Base-by-base conservation (phyloP, 1,284 basidiomycete species). In the Ganoderma leucocontextum region DNA sequence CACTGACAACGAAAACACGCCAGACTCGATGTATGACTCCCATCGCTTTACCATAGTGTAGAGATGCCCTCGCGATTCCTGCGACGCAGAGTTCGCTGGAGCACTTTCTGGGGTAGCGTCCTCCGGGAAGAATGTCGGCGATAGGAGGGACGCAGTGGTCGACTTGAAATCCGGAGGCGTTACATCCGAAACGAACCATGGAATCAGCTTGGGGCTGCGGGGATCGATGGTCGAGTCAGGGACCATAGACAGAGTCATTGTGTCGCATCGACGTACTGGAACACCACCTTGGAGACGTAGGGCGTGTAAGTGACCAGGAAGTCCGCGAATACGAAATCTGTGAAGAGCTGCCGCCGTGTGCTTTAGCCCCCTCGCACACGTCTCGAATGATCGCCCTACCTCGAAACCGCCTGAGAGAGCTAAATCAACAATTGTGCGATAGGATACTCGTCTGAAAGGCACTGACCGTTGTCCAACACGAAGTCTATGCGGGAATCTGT, bases 181-280 rank as follows among this genome's bases (percentile, higher is more conserved):
- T 25, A 96, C 95, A 78, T 96, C 95, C 15, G 93, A 95, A 62
- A 97, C 96, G 77, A 97, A 98, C 96, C 95, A 96, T 0, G 95
- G 95, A 64, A 97, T 92, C 10, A 93, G 82, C 79, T 97, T 97
- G 0, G 95, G 93, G 79, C 94, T 95, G 64, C 29, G 47, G 17
- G 49, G 59, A 2, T 9, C 25, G 39, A 66, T 29, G 59, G 39
- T 52, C 59, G 52, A 10, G 17, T 58, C 19, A 64, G 53, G 19
- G 12, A 44, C 17, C 36, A 35, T 3, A 19, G n/a, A 29, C n/a
- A n/a, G 53, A 33, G 62, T 10, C 4, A 22, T 22, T 22, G 35
- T 66, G 4, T 22, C 25, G 63, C 41, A 62, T 38, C 25, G 22
- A 83, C 93, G 67, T 72, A 96, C 95, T 98, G 96, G 82, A 98